These are phyloP conservation scores for Diversispora epigaea DNA, from an alignment of 192 early-diverging fungal genomes.

Conservation along the genomic window DNA sequence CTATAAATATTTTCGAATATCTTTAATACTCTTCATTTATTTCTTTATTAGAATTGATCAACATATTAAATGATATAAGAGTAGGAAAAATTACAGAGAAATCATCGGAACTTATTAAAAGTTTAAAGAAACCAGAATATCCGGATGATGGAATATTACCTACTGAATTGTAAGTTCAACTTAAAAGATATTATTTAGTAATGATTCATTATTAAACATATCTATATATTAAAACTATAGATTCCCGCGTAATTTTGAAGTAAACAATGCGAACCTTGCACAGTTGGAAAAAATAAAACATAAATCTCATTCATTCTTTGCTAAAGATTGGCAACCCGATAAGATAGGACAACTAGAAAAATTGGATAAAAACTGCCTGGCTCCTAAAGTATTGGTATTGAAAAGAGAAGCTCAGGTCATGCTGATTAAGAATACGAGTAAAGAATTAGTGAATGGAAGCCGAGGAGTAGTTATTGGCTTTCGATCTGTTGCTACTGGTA, in stretches of 20 bases:
- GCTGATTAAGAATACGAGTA: slow-evolving; percentile 73
- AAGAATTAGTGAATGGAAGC: slow-evolving; percentile 76
- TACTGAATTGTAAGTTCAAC: slow-evolving; percentile 63
- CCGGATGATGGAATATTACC: slow-evolving; percentile 61
- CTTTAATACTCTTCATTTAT: not conserved
- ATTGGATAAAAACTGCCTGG: slow-evolving; percentile 52
- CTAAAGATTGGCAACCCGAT: slow-evolving; percentile 45
- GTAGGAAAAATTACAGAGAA: slow-evolving; percentile 62
- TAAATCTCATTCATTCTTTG: slow-evolving; percentile 44
- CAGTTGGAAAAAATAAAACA: slow-evolving; percentile 58
- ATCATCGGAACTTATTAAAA: slow-evolving; percentile 51
- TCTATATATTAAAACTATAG: slow-evolving; percentile 41
- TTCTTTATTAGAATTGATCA: slow-evolving; percentile 53
- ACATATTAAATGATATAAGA: slow-evolving; percentile 86
- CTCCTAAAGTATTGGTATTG: slow-evolving; percentile 62
- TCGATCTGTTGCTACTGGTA: slow-evolving; percentile 11
- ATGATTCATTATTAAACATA: not conserved
- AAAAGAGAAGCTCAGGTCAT: slow-evolving; percentile 84
- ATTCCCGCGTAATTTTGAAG: slow-evolving; percentile 48
- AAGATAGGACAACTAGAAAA: slow-evolving; percentile 22
- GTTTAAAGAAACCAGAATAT: slow-evolving; percentile 53
- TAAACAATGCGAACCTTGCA: slow-evolving; percentile 67
- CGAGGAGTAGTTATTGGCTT: slow-evolving; percentile 64
- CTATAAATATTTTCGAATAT: not conserved
- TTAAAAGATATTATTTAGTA: not conserved